These are phyloP conservation scores for Nepenthes alata DNA, from an alignment of 179 eudicot genomes.

Conservation along the genomic window DNA sequence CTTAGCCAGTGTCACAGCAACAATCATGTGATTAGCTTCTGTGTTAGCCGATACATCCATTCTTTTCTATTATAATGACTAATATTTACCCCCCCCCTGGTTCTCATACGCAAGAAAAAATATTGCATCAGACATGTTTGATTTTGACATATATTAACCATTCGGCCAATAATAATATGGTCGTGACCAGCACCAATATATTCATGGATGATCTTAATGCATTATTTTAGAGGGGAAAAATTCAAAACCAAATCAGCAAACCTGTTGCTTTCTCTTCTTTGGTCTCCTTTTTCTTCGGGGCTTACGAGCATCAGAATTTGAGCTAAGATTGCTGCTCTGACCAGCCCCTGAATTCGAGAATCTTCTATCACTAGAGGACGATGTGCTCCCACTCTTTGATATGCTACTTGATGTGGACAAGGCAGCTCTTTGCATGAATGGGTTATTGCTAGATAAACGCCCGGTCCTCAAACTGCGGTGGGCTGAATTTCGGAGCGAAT, in stretches of 20 bases:
- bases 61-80: no score
- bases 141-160: no score
- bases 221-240: not conserved
- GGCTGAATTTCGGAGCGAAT: conserved; percentile 16
- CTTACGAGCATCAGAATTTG: conserved; percentile 83
- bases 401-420: conserved; percentile 35
- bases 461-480: conserved; percentile 23
- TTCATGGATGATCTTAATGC: no score
- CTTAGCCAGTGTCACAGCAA: no score
- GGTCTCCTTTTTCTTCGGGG: conserved; percentile 86
- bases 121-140: no score
- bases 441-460: conserved; percentile 32
- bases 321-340: conserved; percentile 73
- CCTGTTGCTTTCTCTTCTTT: conserved; percentile 64
- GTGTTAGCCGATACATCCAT: no score
- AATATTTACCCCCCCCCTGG: no score
- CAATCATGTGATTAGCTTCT: no score
- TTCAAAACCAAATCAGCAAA: not conserved
- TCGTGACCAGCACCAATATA: no score
- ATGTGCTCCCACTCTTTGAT: conserved; percentile 23
- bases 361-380: conserved; percentile 36
- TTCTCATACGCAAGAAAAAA: no score
- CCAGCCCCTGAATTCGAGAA: conserved; percentile 41
- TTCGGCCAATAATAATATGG: no score
- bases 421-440: conserved; percentile 19